Conservation (phyloP, 768 basidiomycete genomes). For the Tricholoma sp. region DNA sequence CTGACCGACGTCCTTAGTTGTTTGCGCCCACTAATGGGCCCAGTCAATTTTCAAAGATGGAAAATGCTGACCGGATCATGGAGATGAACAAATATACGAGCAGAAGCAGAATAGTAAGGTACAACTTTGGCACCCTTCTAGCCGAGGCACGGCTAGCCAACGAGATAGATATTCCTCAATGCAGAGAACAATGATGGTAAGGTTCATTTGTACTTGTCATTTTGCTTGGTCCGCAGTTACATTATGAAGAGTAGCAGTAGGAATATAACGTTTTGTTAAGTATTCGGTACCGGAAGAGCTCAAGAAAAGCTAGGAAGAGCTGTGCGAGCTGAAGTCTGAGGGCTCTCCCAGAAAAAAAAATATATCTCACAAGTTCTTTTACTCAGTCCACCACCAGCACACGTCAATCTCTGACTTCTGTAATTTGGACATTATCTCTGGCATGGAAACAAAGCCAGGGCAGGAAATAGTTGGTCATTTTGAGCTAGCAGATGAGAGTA, state of each 20-base stretch:
- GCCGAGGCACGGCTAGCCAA: constrained; percentile 18
- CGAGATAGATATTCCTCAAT: constrained; percentile 19
- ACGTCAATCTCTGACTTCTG: constrained; percentile 9
- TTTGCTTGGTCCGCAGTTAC: background rate
- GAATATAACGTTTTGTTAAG: constrained; percentile 8
- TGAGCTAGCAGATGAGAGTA: constrained; percentile 17
- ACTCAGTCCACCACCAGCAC: constrained; percentile 13
- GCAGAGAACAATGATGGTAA: constrained; percentile 26
- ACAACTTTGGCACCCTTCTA: constrained; percentile 23
- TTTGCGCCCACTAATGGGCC: constrained; percentile 52
- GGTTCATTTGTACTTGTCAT: background rate
- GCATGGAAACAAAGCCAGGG: constrained; percentile 11
- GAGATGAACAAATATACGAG: constrained; percentile 42
- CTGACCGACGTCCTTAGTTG: constrained; percentile 35
- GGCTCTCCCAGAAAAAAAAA: constrained; percentile 8
- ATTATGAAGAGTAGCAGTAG: background rate
- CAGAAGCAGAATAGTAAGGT: constrained; percentile 25
- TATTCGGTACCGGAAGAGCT: background rate
- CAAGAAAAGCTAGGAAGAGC: background rate
- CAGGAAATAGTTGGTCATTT: constrained; percentile 10
- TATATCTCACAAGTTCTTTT: constrained; percentile 11
- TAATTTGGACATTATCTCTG: constrained; percentile 9
- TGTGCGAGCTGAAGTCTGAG: background rate
- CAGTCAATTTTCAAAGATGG: constrained; percentile 51
- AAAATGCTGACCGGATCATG: constrained; percentile 50